phyloP scores from a whole-genome alignment of 2,329 filamentous ascomycete genomes.

The Penicillium palitans region DNA sequence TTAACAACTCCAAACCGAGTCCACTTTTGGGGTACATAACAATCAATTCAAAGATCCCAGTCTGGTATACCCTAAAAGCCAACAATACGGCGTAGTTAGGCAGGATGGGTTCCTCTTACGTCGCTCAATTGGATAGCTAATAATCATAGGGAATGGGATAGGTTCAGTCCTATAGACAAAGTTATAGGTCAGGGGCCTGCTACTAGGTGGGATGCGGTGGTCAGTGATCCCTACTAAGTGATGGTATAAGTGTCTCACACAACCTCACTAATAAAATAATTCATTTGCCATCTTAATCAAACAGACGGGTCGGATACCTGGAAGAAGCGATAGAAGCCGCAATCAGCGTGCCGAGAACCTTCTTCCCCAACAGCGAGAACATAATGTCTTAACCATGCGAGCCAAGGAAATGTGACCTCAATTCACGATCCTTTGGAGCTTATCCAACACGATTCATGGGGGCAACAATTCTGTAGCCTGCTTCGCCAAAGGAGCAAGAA shows the following conservation, averaged over 20 bases:
- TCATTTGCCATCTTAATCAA: too few relatives aligned
- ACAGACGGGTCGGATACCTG: conserved; percentile 45
- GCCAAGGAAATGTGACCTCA: too few relatives aligned
- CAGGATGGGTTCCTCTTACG: not conserved
- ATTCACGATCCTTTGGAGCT: too few relatives aligned
- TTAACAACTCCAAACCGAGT: not conserved
- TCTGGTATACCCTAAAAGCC: not conserved
- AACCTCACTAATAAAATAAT: not conserved
- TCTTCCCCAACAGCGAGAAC: too few relatives aligned
- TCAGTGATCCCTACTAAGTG: not conserved
- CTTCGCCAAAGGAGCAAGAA: not conserved
- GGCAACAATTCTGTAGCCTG: not conserved
- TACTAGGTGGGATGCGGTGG: not conserved
- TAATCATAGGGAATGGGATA: not conserved
- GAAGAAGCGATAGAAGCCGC: conserved; percentile 52
- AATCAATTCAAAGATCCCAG: not conserved
- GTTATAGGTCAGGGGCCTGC: not conserved
- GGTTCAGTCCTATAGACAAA: not conserved
- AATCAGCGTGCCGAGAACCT: conserved; percentile 41
- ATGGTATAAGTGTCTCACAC: not conserved
- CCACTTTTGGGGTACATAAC: not conserved
- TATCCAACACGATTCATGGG: too few relatives aligned
- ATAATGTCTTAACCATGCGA: too few relatives aligned
- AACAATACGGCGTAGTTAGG: not conserved
- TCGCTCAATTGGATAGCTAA: not conserved